phyloP scores from a whole-genome alignment of 495 filamentous ascomycete species.

The Trichocladium antarcticum region DNA sequence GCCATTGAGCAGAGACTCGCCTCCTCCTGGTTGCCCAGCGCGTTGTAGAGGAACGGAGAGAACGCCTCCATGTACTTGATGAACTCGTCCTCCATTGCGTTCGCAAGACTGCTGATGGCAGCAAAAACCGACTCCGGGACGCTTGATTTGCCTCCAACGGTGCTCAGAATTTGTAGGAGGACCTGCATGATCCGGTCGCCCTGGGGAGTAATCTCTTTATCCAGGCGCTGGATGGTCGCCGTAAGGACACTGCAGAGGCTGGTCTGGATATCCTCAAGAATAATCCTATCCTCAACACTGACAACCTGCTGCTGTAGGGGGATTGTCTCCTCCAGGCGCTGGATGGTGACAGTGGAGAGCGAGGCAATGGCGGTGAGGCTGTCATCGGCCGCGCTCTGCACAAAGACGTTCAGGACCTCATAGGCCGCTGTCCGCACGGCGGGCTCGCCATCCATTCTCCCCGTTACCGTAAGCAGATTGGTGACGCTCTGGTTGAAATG shows the following conservation, averaged over 20 bases:
- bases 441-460: slow-evolving; percentile 71
- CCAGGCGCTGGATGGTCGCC: slow-evolving; percentile 82
- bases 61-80: slow-evolving; percentile 95
- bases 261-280: slow-evolving; percentile 93
- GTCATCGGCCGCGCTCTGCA: slow-evolving; percentile 77
- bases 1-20: slow-evolving; percentile 90
- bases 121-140: slow-evolving; percentile 91
- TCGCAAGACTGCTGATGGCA: slow-evolving; percentile 73
- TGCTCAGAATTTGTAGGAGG: slow-evolving; percentile 66
- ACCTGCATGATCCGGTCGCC: slow-evolving; percentile 88
- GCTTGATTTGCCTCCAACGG: slow-evolving; percentile 74
- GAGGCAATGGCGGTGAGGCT: slow-evolving; percentile 68
- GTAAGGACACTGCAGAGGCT: slow-evolving; percentile 83
- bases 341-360: slow-evolving; percentile 71
- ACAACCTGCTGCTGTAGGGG: slow-evolving; percentile 90
- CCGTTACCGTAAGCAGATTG: slow-evolving; percentile 74
- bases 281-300: slow-evolving; percentile 88
- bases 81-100: slow-evolving; percentile 83
- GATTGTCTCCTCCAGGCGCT: slow-evolving; percentile 81
- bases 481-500: slow-evolving; percentile 90
- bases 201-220: slow-evolving; percentile 81
- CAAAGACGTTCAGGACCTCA: slow-evolving; percentile 89
- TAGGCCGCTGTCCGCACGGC: slow-evolving; percentile 97
- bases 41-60: slow-evolving; percentile 78
- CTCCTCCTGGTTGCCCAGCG: slow-evolving; percentile 90